phyloP scores from a whole-genome alignment of 768 basidiomycete genomes.

The Pleurotus citrinopileatus region DNA sequence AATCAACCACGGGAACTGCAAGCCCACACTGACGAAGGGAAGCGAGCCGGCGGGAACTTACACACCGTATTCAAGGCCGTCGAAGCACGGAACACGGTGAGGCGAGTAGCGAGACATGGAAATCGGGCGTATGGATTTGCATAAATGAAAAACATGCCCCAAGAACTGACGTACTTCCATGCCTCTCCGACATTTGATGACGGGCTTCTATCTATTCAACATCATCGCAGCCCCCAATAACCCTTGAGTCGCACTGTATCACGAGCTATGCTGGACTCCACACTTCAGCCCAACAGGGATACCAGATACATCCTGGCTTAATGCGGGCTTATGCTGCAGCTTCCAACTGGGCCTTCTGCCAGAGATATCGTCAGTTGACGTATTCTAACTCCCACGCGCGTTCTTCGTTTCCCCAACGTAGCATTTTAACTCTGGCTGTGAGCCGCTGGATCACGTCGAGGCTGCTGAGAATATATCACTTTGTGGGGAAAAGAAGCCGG shows the following conservation, averaged over 20 bases:
- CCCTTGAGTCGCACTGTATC: background rate
- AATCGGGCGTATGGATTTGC: background rate
- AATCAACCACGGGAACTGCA: background rate
- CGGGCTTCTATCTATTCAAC: background rate
- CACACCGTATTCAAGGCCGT: background rate
- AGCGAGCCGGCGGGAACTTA: background rate
- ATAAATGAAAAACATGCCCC: background rate
- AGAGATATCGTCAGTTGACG: background rate
- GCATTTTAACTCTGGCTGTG: background rate
- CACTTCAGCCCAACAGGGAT: too few species aligned
- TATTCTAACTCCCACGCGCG: background rate
- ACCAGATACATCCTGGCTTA: background rate
- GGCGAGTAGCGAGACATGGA: background rate
- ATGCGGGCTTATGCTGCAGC: background rate
- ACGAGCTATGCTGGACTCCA: background rate
- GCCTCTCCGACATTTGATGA: background rate
- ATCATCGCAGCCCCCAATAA: background rate
- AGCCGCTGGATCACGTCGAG: background rate
- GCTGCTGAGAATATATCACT: background rate
- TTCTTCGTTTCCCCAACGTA: background rate
- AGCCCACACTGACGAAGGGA: background rate
- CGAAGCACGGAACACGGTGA: background rate
- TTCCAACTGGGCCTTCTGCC: background rate
- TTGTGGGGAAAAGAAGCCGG: slow-evolving; percentile 6
- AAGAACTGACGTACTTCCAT: background rate